Percentiles rank a stretch among this genome's conserved stretches.
Conservation (phyloP, 306 rosid species). For the Ziziphus jujuba region DNA sequence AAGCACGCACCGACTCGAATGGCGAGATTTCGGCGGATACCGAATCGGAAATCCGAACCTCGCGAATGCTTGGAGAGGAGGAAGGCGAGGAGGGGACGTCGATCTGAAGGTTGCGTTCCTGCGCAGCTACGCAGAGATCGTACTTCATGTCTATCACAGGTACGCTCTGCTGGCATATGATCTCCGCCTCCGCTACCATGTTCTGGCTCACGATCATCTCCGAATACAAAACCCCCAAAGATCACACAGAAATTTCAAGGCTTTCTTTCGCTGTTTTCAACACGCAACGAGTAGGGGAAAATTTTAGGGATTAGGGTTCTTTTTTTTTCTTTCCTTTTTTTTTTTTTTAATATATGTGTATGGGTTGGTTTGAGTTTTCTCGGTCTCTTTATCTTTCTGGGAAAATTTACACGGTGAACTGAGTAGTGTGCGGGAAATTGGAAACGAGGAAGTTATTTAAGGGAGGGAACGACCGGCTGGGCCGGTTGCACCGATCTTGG, state of each 20-base stretch:
- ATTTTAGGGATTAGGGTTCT: conserved; percentile 36
- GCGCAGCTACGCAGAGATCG: conserved; percentile 52
- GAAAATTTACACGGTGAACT: not conserved
- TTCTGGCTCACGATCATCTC: conserved; percentile 55
- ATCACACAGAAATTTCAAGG: conserved; percentile 8
- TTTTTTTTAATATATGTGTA: not conserved
- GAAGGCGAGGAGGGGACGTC: conserved; percentile 54
- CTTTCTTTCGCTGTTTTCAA: conserved; percentile 6
- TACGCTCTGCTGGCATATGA: conserved; percentile 53
- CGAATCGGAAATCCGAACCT: conserved; percentile 34
- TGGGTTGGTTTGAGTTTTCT: not conserved
- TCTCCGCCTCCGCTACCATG: conserved; percentile 65
- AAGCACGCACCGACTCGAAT: conserved; percentile 31
- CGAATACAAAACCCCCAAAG: not conserved
- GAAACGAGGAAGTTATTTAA: not conserved
- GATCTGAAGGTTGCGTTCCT: conserved; percentile 51
- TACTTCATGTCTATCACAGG: conserved; percentile 65
- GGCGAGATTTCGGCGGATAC: conserved; percentile 18
- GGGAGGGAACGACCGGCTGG: conserved; percentile 16
- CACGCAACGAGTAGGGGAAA: not conserved
- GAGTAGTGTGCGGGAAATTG: not conserved
- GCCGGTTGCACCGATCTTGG: conserved; percentile 4
- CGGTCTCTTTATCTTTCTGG: not conserved
- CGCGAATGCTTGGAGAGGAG: conserved; percentile 50
- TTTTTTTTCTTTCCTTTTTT: too few relatives aligned